phyloP scores from a whole-genome alignment of 257 asterid genomes.

The Solanum habrochaites region DNA sequence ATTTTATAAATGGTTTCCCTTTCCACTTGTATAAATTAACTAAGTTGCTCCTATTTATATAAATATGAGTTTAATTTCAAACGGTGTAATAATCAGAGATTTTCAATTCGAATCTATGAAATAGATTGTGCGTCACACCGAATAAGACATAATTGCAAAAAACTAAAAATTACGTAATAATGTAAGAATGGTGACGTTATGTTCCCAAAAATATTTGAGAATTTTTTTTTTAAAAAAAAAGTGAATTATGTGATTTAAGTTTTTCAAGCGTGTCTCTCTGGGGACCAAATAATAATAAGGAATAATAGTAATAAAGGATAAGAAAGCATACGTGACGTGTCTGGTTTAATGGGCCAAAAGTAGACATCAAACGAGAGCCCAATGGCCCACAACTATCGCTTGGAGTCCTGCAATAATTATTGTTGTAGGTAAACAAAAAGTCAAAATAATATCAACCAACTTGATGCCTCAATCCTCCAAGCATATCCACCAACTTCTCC shows the following conservation, averaged over 20 bases:
- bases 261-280: not conserved
- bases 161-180: no score
- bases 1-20: no score
- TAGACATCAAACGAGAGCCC: not conserved
- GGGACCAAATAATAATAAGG: not conserved
- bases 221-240: no score
- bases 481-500: not conserved
- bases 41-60: no score
- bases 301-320: not conserved
- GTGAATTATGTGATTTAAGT: not conserved
- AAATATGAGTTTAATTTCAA: no score
- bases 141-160: no score
- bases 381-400: not conserved
- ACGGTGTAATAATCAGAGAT: accelerated
- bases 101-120: accelerated
- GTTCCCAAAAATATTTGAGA: no score
- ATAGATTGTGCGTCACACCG: accelerated
- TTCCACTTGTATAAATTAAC: no score
- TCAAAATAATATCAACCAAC: not conserved
- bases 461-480: not conserved
- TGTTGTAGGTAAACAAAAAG: not conserved
- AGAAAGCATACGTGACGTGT: not conserved
- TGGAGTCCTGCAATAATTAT: not conserved
- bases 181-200: no score
- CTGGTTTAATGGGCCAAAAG: not conserved